Evolutionary conservation across 768 basidiomycete species (phyloP), one percentile per base, ranked within the genome.

Genomic region (Cystofilobasidium ferigula): DNA sequence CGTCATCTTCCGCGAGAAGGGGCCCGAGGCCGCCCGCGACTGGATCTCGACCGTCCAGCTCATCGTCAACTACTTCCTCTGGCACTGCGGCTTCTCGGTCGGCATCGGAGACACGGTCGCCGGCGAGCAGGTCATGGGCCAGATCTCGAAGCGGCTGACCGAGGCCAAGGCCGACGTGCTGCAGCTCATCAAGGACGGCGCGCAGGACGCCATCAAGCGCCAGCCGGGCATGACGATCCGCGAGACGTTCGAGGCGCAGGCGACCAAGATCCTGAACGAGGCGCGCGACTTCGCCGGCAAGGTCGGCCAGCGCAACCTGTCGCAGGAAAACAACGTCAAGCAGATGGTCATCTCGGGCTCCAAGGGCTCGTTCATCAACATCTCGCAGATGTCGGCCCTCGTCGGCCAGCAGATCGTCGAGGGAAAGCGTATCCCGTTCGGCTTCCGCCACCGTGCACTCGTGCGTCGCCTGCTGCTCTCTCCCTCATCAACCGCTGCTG

Each of bases 261-360:
- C 97, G 58, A 89, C 95, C 73, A 84, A 84, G 32, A 84, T 90
- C 74, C 83, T 99, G 72, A 97, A 99, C 75, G 79, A 86, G 76
- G 95, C 94, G 70, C 91, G 93, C 81, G 95, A 98, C 74, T 83
- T 83, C 56, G 91, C 91, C 34, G 95, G 95, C 80, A 90, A 91
- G 74, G 88, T 86, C 53, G 94, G 93, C n/a, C 91, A 98, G 78
- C 87, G 91, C 78, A 86, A 86, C 74, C 80, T 98, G 82, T 98
- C 98, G 81, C 89, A 90, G 76, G 93, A 95, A 78, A 98, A 99
- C 81, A 97, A 98, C 72, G 93, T 98, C 80, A 99, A 98, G 82
- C 95, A 98, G 82, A 99, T 99, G 95, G 94, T 98, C 73, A 90
- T 94, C 8, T 93, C 95, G 13, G 95, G 95, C 30, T 95, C 95